Evolutionary conservation across 768 basidiomycete genomes (phyloP).

Genomic region (Aureoboletus auriporus): DNA sequence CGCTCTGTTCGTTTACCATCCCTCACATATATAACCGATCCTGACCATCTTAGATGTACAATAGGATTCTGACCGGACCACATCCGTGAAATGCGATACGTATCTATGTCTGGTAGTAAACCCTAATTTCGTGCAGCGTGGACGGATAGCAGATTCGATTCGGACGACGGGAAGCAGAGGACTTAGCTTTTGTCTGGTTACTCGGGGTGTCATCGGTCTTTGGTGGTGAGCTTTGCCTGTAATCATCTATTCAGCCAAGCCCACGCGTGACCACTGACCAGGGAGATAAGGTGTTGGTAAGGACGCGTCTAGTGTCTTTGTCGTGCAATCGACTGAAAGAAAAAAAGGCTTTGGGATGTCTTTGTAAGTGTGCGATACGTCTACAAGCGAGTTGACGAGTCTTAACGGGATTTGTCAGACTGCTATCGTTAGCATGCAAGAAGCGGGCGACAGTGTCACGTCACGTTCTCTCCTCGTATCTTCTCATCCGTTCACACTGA

Average conservation of each 20-base stretch:
- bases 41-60: conserved; percentile 64
- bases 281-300: conserved; percentile 78
- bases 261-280: conserved; percentile 29
- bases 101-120: conserved; percentile 76
- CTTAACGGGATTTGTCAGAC: conserved; percentile 41
- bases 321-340: background rate
- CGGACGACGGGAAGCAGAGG: conserved; percentile 82
- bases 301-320: conserved; percentile 11
- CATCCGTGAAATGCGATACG: conserved; percentile 57
- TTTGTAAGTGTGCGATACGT: conserved; percentile 42
- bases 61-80: conserved; percentile 79
- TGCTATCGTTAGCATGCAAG: conserved; percentile 84
- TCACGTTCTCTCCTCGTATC: conserved; percentile 46
- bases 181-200: conserved; percentile 79
- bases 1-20: conserved; percentile 45
- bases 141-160: conserved; percentile 81
- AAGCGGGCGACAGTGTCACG: conserved; percentile 79
- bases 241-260: no score
- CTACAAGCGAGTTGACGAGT: background rate
- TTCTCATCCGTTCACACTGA: conserved; percentile 50
- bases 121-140: conserved; percentile 49
- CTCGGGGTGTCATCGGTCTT: conserved; percentile 81
- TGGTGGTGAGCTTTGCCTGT: conserved; percentile 70
- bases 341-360: conserved; percentile 74
- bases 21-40: background rate